These are phyloP conservation scores for Dittrichia graveolens DNA, from an alignment of 129 eudicot species.

Conservation along the genomic window DNA sequence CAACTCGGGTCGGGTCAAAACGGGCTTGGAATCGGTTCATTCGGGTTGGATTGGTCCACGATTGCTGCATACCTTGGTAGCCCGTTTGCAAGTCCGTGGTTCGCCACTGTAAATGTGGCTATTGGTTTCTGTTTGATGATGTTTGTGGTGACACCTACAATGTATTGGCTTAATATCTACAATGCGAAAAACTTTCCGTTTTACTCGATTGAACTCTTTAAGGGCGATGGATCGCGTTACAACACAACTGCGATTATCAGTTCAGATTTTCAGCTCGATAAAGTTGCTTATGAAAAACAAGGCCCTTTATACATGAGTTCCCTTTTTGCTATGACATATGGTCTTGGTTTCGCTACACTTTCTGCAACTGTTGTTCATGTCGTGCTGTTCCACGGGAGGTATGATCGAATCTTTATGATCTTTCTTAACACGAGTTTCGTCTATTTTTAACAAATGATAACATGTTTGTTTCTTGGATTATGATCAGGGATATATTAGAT, in stretches of 20 bases:
- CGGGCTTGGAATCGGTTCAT: conserved; percentile 65
- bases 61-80: conserved; percentile 69
- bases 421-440: neutral
- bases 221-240: conserved; percentile 46
- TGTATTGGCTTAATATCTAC: conserved; percentile 49
- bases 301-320: conserved; percentile 51
- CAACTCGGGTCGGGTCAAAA: conserved; percentile 69
- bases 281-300: conserved; percentile 39
- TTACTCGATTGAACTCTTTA: conserved; percentile 48
- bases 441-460: neutral
- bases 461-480: conserved; percentile 3
- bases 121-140: conserved; percentile 53
- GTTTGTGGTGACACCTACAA: conserved; percentile 52
- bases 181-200: conserved; percentile 57
- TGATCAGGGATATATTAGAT: conserved; percentile 50
- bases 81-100: conserved; percentile 73
- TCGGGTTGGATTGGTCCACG: conserved; percentile 67
- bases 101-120: conserved; percentile 52
- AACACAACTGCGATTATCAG: conserved; percentile 41
- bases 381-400: conserved; percentile 57
- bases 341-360: conserved; percentile 61
- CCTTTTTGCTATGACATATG: conserved; percentile 58
- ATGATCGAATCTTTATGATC: neutral
- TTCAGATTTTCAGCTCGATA: conserved; percentile 49
- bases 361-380: conserved; percentile 56